Evolutionary conservation across 1,284 basidiomycete species (phyloP).

Genomic region (Malassezia brasiliensis): DNA sequence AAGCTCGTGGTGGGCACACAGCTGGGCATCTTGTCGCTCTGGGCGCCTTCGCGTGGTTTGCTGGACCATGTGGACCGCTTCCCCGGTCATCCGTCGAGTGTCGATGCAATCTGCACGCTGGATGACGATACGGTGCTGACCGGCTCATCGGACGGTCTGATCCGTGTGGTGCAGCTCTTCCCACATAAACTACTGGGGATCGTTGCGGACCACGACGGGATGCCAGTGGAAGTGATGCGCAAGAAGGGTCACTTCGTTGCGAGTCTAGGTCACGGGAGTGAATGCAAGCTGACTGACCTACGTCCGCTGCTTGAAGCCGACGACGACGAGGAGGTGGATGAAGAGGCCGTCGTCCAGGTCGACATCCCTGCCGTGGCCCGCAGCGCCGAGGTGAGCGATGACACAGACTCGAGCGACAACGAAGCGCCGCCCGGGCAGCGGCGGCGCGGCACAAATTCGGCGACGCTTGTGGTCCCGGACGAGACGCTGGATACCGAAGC

Average conservation of each 20-base stretch:
- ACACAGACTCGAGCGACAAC: not conserved
- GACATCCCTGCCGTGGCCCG: not conserved
- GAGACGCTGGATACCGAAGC: not conserved
- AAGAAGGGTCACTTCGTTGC: constrained; percentile 67
- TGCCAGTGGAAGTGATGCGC: constrained; percentile 77
- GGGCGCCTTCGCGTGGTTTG: constrained; percentile 75
- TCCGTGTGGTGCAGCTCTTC: constrained; percentile 77
- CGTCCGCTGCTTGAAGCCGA: constrained; percentile 53
- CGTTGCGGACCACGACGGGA: constrained; percentile 70
- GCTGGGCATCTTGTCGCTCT: constrained; percentile 78
- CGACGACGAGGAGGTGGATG: constrained; percentile 21
- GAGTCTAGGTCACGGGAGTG: constrained; percentile 85
- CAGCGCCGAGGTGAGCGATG: constrained; percentile 7
- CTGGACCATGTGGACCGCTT: constrained; percentile 87
- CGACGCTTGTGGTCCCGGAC: not conserved
- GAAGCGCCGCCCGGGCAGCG: not conserved
- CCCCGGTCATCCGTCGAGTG: constrained; percentile 64
- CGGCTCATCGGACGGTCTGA: constrained; percentile 82
- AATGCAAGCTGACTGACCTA: constrained; percentile 73
- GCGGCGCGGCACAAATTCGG: not conserved
- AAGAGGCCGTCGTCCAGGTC: constrained; percentile 7
- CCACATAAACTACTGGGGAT: constrained; percentile 84
- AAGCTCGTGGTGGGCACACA: constrained; percentile 85
- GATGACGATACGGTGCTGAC: constrained; percentile 66
- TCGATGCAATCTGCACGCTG: constrained; percentile 59